phyloP scores from a whole-genome alignment of 2,329 filamentous ascomycete genomes.

The Epichloe baconii region DNA sequence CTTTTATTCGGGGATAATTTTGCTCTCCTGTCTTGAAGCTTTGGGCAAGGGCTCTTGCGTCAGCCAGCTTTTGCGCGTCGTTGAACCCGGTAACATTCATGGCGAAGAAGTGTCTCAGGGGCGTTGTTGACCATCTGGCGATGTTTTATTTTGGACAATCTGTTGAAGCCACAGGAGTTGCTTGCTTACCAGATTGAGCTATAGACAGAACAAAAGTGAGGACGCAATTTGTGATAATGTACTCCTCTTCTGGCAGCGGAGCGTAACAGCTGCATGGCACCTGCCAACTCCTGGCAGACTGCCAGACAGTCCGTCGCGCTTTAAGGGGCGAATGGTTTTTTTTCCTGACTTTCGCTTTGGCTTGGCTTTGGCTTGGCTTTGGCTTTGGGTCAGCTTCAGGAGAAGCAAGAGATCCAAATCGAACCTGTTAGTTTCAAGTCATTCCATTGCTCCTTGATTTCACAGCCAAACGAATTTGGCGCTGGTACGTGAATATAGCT shows the following conservation, averaged over 20 bases:
- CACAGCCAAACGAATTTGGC: too few relatives aligned
- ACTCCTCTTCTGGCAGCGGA: not conserved
- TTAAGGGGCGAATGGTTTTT: too few relatives aligned
- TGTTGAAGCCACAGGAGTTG: not conserved
- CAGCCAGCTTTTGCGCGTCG: slow-evolving; percentile 14
- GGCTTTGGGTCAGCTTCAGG: too few relatives aligned
- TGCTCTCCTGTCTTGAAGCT: slow-evolving; percentile 13
- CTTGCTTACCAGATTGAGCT: not conserved
- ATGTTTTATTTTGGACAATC: not conserved
- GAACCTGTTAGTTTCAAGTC: too few relatives aligned
- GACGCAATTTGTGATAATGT: not conserved
- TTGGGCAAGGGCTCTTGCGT: slow-evolving; percentile 14
- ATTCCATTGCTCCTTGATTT: too few relatives aligned
- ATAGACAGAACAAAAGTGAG: not conserved
- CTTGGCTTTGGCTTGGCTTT: too few relatives aligned
- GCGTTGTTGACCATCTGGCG: not conserved
- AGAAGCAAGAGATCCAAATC: too few relatives aligned
- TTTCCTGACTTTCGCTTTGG: not conserved
- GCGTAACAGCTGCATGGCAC: slow-evolving; percentile 2
- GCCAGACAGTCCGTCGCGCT: not conserved
- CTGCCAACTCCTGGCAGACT: slow-evolving; percentile 1
- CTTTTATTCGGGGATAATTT: not conserved
- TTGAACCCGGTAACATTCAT: slow-evolving; percentile 11
- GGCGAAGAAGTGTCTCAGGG: not conserved
- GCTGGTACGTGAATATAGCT: too few relatives aligned